Base-by-base conservation (phyloP, 164 flowering plant genomes). In the Amborella trichopoda region DNA sequence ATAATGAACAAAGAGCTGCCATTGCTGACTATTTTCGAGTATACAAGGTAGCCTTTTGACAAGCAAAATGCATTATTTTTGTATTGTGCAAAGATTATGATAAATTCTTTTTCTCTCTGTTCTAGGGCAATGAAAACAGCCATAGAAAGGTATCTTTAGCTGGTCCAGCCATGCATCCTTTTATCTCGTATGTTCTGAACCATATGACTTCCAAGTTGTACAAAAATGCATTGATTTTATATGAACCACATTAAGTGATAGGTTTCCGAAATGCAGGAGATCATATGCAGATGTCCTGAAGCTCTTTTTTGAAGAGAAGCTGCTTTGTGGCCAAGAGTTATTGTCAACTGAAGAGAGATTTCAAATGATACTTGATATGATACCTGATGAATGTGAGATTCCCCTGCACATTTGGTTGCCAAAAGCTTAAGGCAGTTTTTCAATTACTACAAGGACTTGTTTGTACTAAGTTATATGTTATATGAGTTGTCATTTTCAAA, bases 381-480 rank as follows among this genome's bases (percentile, higher is more conserved):
- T 93, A 60, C 89, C 95, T 26, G 97, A 93, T 69, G 94, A 77
- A 62, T 72, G 94, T 86, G 82, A 44, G 57, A n/a, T n/a, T n/a
- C n/a, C n/a, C n/a, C n/a, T n/a, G n/a, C n/a, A n/a, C n/a, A n/a
- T n/a, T n/a, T n/a, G n/a, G n/a, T n/a, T n/a, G n/a, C n/a, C n/a
- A n/a, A n/a, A n/a, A n/a, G n/a, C n/a, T n/a, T n/a, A n/a, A n/a
- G n/a, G n/a, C n/a, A n/a, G n/a, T n/a, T n/a, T n/a, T n/a, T n/a
- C n/a, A n/a, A n/a, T n/a, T n/a, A n/a, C n/a, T n/a, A n/a, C n/a
- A n/a, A n/a, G n/a, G n/a, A n/a, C n/a, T n/a, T n/a, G n/a, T n/a
- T n/a, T n/a, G n/a, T n/a, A n/a, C n/a, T n/a, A n/a, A n/a, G n/a
- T n/a, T n/a, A n/a, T n/a, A n/a, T n/a, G n/a, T n/a, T n/a, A n/a